Conservation (phyloP, 2,329 filamentous ascomycete species). For the Didymella glomerata region DNA sequence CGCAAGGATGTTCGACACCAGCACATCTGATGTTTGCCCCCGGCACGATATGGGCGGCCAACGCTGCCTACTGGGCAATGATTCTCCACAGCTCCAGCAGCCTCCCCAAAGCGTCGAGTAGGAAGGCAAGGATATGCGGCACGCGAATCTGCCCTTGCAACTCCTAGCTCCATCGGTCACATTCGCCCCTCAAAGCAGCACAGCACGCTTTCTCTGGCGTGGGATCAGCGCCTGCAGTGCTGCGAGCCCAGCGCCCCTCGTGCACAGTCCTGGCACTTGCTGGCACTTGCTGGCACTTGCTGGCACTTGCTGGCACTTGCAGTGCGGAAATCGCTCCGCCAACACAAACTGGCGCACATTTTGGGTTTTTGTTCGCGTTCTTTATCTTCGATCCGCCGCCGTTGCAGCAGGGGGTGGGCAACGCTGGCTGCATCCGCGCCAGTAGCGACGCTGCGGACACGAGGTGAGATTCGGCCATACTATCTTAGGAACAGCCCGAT, state of each 20-base stretch:
- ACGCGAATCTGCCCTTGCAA: slow-evolving; percentile 33
- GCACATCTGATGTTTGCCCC: slow-evolving; percentile 23
- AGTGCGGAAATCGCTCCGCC: slow-evolving; percentile 23
- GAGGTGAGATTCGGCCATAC: slow-evolving; percentile 34
- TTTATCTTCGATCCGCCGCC: slow-evolving; percentile 34
- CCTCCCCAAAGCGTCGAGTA: slow-evolving; percentile 23
- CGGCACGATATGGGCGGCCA: slow-evolving; percentile 17
- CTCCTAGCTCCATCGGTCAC: slow-evolving; percentile 32
- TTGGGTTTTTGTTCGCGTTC: slow-evolving; percentile 9
- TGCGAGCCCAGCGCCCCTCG: slow-evolving; percentile 12
- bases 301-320: slow-evolving; percentile 2
- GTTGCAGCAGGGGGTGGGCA: slow-evolving; percentile 33
- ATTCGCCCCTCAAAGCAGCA: slow-evolving; percentile 20
- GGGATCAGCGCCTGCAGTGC: slow-evolving; percentile 16
- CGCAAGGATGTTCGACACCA: slow-evolving; percentile 20
- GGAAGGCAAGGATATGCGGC: slow-evolving; percentile 34
- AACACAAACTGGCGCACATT: slow-evolving; percentile 7
- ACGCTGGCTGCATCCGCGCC: slow-evolving; percentile 34
- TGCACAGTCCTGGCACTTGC: slow-evolving; percentile 11
- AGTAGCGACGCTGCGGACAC: slow-evolving; percentile 33
- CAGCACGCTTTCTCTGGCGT: slow-evolving; percentile 23
- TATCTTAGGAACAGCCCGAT: slow-evolving; percentile 28
- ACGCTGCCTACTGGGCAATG: slow-evolving; percentile 22
- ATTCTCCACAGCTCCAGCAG: slow-evolving; percentile 25
- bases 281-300: slow-evolving; percentile 4